Evolutionary conservation across 345 rosid species (phyloP).

Genomic region (Eucalyptus tenuipes): DNA sequence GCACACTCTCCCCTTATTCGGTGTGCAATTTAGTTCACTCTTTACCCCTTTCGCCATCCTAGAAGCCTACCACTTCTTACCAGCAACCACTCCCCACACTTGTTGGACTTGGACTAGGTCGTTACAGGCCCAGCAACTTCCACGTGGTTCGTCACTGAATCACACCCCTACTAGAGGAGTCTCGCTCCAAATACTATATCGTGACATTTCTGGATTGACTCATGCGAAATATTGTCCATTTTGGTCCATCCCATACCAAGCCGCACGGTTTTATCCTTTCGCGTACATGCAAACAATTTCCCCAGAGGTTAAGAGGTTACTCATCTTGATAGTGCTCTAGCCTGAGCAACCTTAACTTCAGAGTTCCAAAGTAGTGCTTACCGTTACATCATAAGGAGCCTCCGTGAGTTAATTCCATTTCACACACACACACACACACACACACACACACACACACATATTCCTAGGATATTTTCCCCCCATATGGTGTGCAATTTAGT

Average conservation of each 20-base stretch:
- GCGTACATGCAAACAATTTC: neutral
- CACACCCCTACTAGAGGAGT: neutral
- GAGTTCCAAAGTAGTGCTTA: neutral
- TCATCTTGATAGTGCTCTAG: neutral
- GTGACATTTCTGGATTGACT: neutral
- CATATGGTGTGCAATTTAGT: neutral
- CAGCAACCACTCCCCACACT: neutral
- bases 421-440: too few relatives aligned
- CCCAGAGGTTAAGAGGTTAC: neutral
- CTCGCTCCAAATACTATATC: neutral
- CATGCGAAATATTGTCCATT: neutral
- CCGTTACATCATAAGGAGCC: neutral
- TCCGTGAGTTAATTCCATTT: neutral
- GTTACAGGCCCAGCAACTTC: neutral
- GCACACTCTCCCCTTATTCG: neutral
- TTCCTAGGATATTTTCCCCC: neutral
- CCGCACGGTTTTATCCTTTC: neutral
- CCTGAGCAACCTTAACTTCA: neutral
- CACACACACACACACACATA: too few relatives aligned
- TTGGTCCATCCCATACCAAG: neutral
- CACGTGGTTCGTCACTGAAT: neutral
- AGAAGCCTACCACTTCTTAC: neutral
- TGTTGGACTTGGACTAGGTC: neutral
- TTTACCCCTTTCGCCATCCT: neutral
- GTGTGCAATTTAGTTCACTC: neutral